Evolutionary conservation across 306 rosid genomes (phyloP), one percentile per base, ranked within the genome.

Genomic region (Cajanus cajan): DNA sequence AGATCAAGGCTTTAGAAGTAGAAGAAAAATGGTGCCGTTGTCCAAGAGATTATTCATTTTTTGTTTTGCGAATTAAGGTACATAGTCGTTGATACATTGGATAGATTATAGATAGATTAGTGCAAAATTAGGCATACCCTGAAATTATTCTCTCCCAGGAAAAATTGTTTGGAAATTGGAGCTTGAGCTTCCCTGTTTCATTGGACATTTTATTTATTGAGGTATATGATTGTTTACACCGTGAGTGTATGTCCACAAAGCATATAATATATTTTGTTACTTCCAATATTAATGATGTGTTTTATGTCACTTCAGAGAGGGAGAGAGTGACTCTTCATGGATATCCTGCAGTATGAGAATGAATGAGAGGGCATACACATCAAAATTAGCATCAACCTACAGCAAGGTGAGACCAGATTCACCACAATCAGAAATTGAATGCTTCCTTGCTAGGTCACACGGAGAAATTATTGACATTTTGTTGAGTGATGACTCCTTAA

Each of bases 31-130:
- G 48, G 25, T 79, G 50, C 4, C 50, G 59, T 6, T 57, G 40
- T 61, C n/a, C 7, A 47, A 25, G 59, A 4, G 41, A 25, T 62
- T 50, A 74, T 73, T 10, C 24, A 19, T 45, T 62, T 1, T n/a
- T 71, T 62, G 45, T 62, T 57, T 72, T 66, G 39, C 57, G 15
- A 52, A 71, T 9, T 22, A 15, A 34, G 77, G 59, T 54, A 44
- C 31, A 43, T 24, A 63, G 45, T 41, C 22, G 74, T 73, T 80
- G 48, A 73, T 39, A 62, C 40, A 68, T 61, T 57, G 64, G 22
- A 4, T 68, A 44, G 21, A 43, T 13, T 13, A 21, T 22, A 24
- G 34, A 24, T 22, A 40, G 52, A 67, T 8, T 67, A 22, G 55
- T 41, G 48, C 12, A 40, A 67, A 67, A 10, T 41, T 67, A 5